Evolutionary conservation across 495 filamentous ascomycete genomes (phyloP).

Genomic region (Annulohypoxylon maeteangense): DNA sequence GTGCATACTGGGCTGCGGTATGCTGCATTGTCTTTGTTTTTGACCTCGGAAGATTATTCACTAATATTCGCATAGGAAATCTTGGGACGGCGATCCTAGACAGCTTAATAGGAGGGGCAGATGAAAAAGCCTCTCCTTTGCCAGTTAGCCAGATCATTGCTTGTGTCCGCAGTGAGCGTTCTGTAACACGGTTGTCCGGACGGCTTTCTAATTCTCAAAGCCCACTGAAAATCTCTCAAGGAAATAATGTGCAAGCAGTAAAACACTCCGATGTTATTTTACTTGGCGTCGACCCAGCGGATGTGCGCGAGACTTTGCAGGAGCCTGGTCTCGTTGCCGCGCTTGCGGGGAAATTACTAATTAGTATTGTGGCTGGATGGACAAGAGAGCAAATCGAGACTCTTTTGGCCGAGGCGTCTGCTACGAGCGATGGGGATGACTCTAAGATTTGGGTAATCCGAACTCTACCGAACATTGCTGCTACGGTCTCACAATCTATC

Average conservation of each 20-base stretch:
- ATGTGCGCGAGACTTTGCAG: neutral
- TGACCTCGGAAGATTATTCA: neutral
- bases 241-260: neutral
- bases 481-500: neutral
- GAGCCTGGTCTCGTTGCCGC: neutral
- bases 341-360: constrained; percentile 2
- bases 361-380: constrained; percentile 2
- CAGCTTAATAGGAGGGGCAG: neutral
- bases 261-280: neutral
- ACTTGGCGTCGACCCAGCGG: neutral
- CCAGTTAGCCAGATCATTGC: neutral
- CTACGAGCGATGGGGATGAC: neutral
- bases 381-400: constrained; percentile 1
- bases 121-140: neutral
- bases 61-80: neutral
- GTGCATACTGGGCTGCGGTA: neutral
- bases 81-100: constrained; percentile 1
- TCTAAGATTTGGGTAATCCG: neutral
- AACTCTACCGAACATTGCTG: neutral
- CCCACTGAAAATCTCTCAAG: neutral
- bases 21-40: too few relatives aligned
- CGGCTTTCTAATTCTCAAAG: neutral
- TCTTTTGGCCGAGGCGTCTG: neutral
- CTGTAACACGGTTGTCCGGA: neutral
- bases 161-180: neutral